Conservation (phyloP, 345 rosid genomes). For the Gossypium rotundifolium region DNA sequence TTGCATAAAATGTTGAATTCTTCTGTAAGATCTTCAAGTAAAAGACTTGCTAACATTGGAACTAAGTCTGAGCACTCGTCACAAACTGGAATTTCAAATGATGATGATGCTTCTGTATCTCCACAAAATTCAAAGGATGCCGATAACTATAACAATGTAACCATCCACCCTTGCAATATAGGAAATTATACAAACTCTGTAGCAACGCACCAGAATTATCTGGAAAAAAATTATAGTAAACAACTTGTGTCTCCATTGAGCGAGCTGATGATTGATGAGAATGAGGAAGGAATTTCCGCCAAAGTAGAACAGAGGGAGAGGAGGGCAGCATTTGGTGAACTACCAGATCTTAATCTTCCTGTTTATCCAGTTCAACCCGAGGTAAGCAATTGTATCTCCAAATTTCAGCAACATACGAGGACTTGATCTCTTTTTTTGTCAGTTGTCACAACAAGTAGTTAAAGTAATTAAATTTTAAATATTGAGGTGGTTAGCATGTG, state of each 20-base stretch:
- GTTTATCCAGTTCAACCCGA: slow-evolving; percentile 19
- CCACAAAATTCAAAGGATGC: slow-evolving; percentile 10
- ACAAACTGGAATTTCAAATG: slow-evolving; percentile 14
- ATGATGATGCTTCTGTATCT: slow-evolving; percentile 18
- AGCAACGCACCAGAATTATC: slow-evolving; percentile 12
- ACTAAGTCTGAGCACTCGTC: slow-evolving; percentile 17
- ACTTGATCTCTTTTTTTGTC: neutral
- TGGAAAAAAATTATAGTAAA: slow-evolving; percentile 11
- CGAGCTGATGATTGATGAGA: neutral
- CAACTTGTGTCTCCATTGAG: slow-evolving; percentile 15
- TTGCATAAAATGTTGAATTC: slow-evolving; percentile 14
- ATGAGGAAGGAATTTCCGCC: slow-evolving; percentile 13
- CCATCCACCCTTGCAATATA: slow-evolving; percentile 13
- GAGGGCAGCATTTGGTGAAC: slow-evolving; percentile 17
- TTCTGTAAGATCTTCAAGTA: slow-evolving; percentile 21
- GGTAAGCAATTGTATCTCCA: slow-evolving; percentile 17
- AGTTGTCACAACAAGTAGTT: neutral
- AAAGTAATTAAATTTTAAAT: neutral
- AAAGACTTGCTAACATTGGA: slow-evolving; percentile 11
- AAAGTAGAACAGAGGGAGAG: slow-evolving; percentile 20
- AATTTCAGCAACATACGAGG: neutral
- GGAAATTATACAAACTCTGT: slow-evolving; percentile 15
- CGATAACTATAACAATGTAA: slow-evolving; percentile 15
- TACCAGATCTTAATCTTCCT: slow-evolving; percentile 41
- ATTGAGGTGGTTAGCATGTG: neutral